Evolutionary conservation across 208 protist species (phyloP).

Genomic region (Leishmania braziliensis): DNA sequence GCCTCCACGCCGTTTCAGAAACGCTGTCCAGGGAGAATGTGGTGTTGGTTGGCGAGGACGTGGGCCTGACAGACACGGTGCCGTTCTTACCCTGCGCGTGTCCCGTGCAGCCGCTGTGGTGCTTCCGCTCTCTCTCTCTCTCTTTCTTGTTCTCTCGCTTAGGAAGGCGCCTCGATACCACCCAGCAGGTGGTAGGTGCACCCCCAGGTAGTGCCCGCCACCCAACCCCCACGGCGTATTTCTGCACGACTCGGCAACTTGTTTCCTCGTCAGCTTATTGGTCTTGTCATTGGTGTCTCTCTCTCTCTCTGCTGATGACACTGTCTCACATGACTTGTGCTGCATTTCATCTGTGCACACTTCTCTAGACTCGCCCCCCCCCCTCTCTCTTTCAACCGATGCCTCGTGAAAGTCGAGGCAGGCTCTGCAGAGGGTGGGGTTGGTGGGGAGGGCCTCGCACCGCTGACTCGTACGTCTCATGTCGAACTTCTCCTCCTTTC

Average conservation of each 20-base stretch:
- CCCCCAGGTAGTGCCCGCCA: background rate
- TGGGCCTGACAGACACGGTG: slow-evolving; percentile 36
- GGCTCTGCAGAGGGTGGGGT: background rate
- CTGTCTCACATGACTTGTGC: background rate
- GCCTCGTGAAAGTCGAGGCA: background rate
- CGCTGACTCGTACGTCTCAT: background rate
- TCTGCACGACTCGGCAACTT: slow-evolving; percentile 4
- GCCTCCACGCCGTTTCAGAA: slow-evolving; percentile 30
- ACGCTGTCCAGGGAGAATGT: slow-evolving; percentile 15
- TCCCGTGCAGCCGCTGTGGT: slow-evolving; percentile 3
- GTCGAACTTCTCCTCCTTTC: background rate
- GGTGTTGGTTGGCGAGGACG: slow-evolving; percentile 35
- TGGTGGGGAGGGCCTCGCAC: background rate
- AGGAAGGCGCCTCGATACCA: background rate
- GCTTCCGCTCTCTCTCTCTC: background rate
- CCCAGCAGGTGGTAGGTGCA: background rate
- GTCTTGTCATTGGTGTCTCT: slow-evolving; percentile 3
- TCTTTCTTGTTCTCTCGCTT: background rate
- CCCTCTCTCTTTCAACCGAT: background rate
- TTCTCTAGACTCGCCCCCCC: background rate
- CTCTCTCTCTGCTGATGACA: background rate
- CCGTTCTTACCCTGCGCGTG: slow-evolving; percentile 31
- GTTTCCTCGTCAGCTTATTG: slow-evolving; percentile 8
- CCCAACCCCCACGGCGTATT: background rate
- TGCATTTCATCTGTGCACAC: background rate